Evolutionary conservation across 129 eudicot genomes (phyloP), one percentile per base, ranked within the genome.

Genomic region (Helianthus tuberosus): DNA sequence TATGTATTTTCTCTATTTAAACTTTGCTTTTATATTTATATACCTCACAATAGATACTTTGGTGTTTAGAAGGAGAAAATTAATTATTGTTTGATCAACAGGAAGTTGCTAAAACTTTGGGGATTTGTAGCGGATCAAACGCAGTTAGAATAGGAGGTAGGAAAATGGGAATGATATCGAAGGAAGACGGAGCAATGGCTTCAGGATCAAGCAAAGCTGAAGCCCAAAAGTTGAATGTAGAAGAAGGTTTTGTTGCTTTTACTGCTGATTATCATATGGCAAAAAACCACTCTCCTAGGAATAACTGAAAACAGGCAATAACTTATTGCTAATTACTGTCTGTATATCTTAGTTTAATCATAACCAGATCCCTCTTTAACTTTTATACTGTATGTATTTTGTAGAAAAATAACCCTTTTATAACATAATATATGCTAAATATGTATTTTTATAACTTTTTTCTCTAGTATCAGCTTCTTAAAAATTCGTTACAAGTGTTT

Each of bases 201-300:
- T 38, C 83, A 38, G 63, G 59, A 70, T 61, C 75, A 85, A 89
- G 97, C 71, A 83, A 62, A 77, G 63, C 65, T 76, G 79, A 80
- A 77, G 66, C 69, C 74, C 73, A 77, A 68, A 83, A 75, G 82
- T 75, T 79, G 51, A 79, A 76, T 60, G 71, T 50, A 75, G 81
- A 75, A 64, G 90, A 77, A 79, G 77, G 79, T 72, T 80, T 78
- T 79, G 81, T 84, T 75, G 73, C 79, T 80, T 80, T 84, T 79
- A 76, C 77, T 67, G 84, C 85, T 66, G 88, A 83, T 80, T 83
- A 82, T 77, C 86, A 68, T 67, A 72, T 77, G 63, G 84, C 90
- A 63, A 83, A 81, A 77, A 84, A 70, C 62, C 90, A 77, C 69
- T 87, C 87, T 76, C 82, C 90, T 80, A 77, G 71, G 77, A 78